Evolutionary conservation across 2,329 filamentous ascomycete genomes (phyloP).

Genomic region (Periconia sp.): DNA sequence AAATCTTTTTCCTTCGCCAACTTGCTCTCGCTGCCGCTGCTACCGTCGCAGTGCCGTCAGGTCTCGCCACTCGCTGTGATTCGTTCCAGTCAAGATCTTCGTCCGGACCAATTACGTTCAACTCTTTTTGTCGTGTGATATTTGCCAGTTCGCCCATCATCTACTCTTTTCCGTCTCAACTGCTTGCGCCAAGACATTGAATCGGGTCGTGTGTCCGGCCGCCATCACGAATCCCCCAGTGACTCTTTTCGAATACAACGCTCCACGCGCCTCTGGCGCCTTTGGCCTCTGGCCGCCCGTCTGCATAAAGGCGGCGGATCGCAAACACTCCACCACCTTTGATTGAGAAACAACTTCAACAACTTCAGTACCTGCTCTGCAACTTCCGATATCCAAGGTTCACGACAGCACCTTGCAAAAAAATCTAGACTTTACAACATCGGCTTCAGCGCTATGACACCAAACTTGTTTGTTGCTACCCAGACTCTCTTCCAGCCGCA

Average conservation of each 20-base stretch:
- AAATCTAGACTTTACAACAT: conserved; percentile 6
- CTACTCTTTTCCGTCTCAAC: not conserved
- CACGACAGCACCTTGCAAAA: not conserved
- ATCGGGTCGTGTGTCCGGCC: not conserved
- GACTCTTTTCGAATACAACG: not conserved
- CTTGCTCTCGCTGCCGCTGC: not conserved
- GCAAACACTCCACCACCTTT: no score
- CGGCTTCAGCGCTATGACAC: conserved; percentile 43
- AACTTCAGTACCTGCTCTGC: not conserved
- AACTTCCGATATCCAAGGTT: not conserved
- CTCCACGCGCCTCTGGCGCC: not conserved
- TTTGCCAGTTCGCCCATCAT: not conserved
- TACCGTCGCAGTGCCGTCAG: not conserved
- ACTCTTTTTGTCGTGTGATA: not conserved
- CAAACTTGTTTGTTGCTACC: conserved; percentile 54
- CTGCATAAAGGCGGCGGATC: not conserved
- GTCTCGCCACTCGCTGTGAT: not conserved
- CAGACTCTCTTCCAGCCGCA: conserved; percentile 51
- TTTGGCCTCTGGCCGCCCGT: not conserved
- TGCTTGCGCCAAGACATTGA: not conserved
- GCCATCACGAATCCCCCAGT: not conserved
- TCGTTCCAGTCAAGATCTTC: not conserved
- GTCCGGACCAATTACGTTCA: not conserved
- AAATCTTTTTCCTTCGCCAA: not conserved
- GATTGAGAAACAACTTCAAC: not conserved